Conservation (phyloP, 129 eudicot species). For the sunflower (Helianthus annuus) region HanXRQr2.0-SUNRISE NC_035439.2:114366257-114366756, state of each 20-base stretch:
- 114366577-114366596: slow-evolving; percentile 81
- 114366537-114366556: slow-evolving; percentile 46
- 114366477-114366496: background rate
- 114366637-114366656: slow-evolving; percentile 59
- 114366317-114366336: slow-evolving; percentile 66
- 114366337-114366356: background rate
- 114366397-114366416: background rate
- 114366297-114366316: slow-evolving; percentile 48
- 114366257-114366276: slow-evolving; percentile 78
- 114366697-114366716: slow-evolving; percentile 55
- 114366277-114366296: slow-evolving; percentile 58
- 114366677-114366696: slow-evolving; percentile 79
- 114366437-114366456: background rate
- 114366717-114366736: slow-evolving; percentile 54
- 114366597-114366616: slow-evolving; percentile 67
- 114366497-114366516: background rate
- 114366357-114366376: background rate
- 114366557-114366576: slow-evolving; percentile 97
- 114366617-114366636: slow-evolving; percentile 62
- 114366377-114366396: background rate
- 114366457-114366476: background rate
- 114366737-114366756: background rate
- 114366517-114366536: background rate
- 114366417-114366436: background rate
- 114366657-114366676: slow-evolving; percentile 55